Evolutionary conservation across 2,329 filamentous ascomycete genomes (phyloP), one percentile per base, ranked within the genome.

Genomic region (Paracoccidioides brasiliensis): DNA sequence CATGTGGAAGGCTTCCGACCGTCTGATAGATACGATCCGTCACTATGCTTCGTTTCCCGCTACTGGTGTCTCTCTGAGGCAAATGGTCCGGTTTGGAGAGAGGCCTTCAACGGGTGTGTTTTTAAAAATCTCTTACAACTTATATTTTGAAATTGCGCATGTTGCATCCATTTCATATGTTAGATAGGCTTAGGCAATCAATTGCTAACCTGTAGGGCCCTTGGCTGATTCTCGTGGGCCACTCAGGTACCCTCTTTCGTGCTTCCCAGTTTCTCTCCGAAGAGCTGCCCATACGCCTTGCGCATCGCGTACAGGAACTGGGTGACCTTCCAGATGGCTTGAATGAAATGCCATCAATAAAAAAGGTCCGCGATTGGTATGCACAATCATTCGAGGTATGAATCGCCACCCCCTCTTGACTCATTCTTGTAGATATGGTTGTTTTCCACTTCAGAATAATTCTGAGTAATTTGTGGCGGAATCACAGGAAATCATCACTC

Each of bases 71-170:
- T 96, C 90, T 70, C 79, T 98, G 73, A 83, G 93, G 71, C 93
- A 98, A 79, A 98, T 98, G 93, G 91, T 97, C 57, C 91, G 97
- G 72, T 97, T 97, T 72, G 91, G 91, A 68, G 90, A 95, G 76
- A 88, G 84, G 70, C 90, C 91, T 54, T 96, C 90, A 14, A 88
- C 84, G 64, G 89, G 88, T 93, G 77, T 66, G 80, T 62, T 32
- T 40, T 32, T 10, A 3, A 46, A 30, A 30, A 40, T 40, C 6
- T 40, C 38, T 12, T 12, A n/a, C 8, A n/a, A 46, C 22, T 22
- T 22, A 9, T 4, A 46, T 32, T 33, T 33, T n/a, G 7, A n/a
- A 46, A 32, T 14, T 38, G 10, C 12, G 44, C 37, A 38, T 38
- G 37, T 12, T 12, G 10, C 42, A 22, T 22, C 22, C 22, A 22